Percentiles rank a stretch among this genome's conserved stretches.
phyloP scores from a whole-genome alignment of 2,329 filamentous ascomycete species.

The Scorias spongiosa region DNA sequence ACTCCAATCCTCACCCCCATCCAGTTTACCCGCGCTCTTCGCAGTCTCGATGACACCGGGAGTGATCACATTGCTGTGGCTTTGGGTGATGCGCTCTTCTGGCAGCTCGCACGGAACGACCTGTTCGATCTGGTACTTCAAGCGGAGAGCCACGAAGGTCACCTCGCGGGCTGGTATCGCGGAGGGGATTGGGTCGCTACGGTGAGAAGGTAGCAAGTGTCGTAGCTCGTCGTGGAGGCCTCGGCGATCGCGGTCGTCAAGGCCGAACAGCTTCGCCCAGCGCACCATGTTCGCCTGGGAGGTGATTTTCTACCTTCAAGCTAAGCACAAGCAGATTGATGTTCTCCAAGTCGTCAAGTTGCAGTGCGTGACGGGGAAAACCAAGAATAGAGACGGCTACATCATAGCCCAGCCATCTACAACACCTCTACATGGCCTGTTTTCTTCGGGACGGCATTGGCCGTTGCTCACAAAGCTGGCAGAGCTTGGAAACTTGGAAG shows the following conservation, averaged over 20 bases:
- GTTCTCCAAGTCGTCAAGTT: too few species aligned
- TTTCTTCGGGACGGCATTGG: too few species aligned
- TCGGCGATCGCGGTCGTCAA: slow-evolving; percentile 23
- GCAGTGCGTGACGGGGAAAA: too few species aligned
- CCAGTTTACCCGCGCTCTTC: slow-evolving; percentile 51
- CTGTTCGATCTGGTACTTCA: slow-evolving; percentile 82
- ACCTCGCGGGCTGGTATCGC: slow-evolving; percentile 65
- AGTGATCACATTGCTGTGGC: slow-evolving; percentile 79
- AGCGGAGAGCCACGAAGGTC: slow-evolving; percentile 73
- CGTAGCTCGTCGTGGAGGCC: slow-evolving; percentile 28
- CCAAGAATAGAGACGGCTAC: too few species aligned
- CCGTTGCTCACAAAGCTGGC: neutral
- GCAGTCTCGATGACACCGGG: slow-evolving; percentile 64
- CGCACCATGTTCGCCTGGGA: slow-evolving; percentile 1
- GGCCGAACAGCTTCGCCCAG: slow-evolving; percentile 5
- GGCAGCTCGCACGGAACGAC: slow-evolving; percentile 84
- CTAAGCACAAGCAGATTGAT: too few species aligned
- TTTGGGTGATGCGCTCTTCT: slow-evolving; percentile 53
- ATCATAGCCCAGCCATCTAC: too few species aligned
- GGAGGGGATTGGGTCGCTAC: slow-evolving; percentile 43
- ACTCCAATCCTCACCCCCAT: slow-evolving; percentile 29
- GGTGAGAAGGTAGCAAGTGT: slow-evolving; percentile 46
- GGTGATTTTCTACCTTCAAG: too few species aligned
- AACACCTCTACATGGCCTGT: too few species aligned
- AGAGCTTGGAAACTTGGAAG: neutral